These are phyloP conservation scores for Rhizopogon sp. DNA, from an alignment of 768 basidiomycete genomes.

Conservation along the genomic window DNA sequence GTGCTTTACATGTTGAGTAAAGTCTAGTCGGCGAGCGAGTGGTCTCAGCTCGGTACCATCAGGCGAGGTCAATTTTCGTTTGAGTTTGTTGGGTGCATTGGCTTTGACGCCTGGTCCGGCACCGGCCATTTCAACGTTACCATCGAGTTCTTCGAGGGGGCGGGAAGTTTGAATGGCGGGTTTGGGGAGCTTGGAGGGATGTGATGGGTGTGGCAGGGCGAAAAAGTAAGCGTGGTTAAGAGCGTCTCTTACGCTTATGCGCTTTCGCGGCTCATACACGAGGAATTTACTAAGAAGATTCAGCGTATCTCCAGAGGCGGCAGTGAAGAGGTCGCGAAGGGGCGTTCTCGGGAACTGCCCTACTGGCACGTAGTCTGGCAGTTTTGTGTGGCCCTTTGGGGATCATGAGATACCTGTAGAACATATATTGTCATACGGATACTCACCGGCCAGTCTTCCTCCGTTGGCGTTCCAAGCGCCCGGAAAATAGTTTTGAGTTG, in stretches of 20 bases:
- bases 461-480: slow-evolving; percentile 92
- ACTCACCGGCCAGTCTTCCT: slow-evolving; percentile 94
- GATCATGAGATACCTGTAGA: not conserved
- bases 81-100: slow-evolving; percentile 48
- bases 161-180: slow-evolving; percentile 40
- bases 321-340: slow-evolving; percentile 84
- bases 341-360: slow-evolving; percentile 83
- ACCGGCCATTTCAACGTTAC: slow-evolving; percentile 53
- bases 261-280: slow-evolving; percentile 78
- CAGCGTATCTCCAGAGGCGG: slow-evolving; percentile 80
- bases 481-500: slow-evolving; percentile 93
- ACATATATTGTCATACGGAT: not conserved
- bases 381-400: slow-evolving; percentile 81
- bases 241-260: slow-evolving; percentile 77
- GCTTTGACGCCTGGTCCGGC: slow-evolving; percentile 51
- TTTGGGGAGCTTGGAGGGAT: slow-evolving; percentile 88
- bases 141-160: slow-evolving; percentile 75
- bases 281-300: slow-evolving; percentile 79
- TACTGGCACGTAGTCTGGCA: slow-evolving; percentile 86
- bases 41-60: slow-evolving; percentile 46
- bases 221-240: slow-evolving; percentile 86
- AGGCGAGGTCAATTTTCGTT: slow-evolving; percentile 65
- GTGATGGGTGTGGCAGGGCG: slow-evolving; percentile 80
- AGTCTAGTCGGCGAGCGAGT: slow-evolving; percentile 70
- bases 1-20: slow-evolving; percentile 37